Conservation (phyloP, 1,139 yeast genomes). For the Yamadazyma taylorii region DNA sequence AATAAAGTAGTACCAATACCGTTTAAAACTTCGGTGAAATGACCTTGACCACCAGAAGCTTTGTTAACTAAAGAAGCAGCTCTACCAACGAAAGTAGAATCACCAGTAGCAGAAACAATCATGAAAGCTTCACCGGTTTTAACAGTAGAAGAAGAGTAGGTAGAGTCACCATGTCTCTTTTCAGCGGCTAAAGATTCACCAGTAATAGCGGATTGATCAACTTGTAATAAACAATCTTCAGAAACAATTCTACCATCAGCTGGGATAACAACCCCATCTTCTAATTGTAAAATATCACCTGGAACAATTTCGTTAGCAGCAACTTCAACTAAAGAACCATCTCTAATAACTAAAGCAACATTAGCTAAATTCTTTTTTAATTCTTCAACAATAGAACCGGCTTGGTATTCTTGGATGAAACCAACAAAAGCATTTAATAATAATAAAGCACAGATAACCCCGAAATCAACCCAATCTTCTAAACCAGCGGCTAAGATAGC, state of each 20-base stretch:
- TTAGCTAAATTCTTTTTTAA: conserved; percentile 91
- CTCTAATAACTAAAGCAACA: conserved; percentile 84
- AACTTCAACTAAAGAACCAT: conserved; percentile 73
- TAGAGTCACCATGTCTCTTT: conserved; percentile 84
- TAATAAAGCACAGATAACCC: conserved; percentile 91
- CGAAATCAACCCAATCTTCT: conserved; percentile 99
- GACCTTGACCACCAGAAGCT: conserved; percentile 93
- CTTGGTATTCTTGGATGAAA: conserved; percentile 96
- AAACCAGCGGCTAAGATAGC: conserved; percentile 97
- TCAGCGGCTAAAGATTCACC: conserved; percentile 98
- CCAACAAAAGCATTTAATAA: conserved; percentile 92
- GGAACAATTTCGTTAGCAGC: conserved; percentile 85
- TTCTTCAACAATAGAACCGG: conserved; percentile 94
- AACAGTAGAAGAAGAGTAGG: conserved; percentile 93
- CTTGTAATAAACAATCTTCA: conserved; percentile 86
- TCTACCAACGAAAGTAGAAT: conserved; percentile 88
- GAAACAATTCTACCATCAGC: conserved; percentile 94
- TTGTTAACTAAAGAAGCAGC: conserved; percentile 96
- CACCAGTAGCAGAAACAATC: conserved; percentile 97
- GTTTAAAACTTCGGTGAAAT: conserved; percentile 95
- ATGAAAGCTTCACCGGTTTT: conserved; percentile 97
- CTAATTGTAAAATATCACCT: conserved; percentile 89
- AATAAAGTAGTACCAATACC: conserved; percentile 94
- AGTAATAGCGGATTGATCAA: conserved; percentile 97
- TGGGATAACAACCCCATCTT: conserved; percentile 93